A percentile compares a stretch with the other conserved stretches of the same genome.
Evolutionary conservation across 179 eudicot genomes (phyloP).

Genomic region (Beta macrorhiza): DNA sequence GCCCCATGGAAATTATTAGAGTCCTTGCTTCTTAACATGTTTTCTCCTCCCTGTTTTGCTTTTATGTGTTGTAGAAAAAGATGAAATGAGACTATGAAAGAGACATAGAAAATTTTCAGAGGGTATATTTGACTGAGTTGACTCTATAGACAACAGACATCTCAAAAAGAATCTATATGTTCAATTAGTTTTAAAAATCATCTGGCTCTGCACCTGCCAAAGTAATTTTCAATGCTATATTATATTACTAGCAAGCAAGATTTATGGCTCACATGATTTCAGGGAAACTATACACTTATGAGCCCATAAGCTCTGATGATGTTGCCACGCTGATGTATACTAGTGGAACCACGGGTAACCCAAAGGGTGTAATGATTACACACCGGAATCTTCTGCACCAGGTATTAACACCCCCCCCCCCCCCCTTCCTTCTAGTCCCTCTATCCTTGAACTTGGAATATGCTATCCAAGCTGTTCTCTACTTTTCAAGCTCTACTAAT

Average conservation of each 20-base stretch:
- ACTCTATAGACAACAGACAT: not conserved
- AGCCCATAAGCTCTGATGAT: conserved; percentile 78
- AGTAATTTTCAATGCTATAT: not conserved
- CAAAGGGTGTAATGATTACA: conserved; percentile 97
- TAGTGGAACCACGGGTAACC: conserved; percentile 96
- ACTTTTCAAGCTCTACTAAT: not conserved
- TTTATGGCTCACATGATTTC: conserved; percentile 23
- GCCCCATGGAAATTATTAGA: not conserved
- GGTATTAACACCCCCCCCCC: conserved; percentile 38
- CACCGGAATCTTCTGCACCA: conserved; percentile 92
- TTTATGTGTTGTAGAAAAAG: not conserved
- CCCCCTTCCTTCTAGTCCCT: not conserved
- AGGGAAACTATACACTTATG: conserved; percentile 62
- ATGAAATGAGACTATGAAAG: not conserved
- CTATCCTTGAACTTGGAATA: not conserved
- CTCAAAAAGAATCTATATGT: not conserved
- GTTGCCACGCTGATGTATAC: conserved; percentile 87
- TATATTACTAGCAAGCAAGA: not conserved
- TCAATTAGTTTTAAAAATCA: not conserved
- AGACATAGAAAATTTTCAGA: not conserved
- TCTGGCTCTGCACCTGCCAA: not conserved
- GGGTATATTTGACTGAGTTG: not conserved
- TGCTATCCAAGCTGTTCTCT: not conserved
- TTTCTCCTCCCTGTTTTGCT: not conserved
- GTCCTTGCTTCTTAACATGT: not conserved